Evolutionary conservation across 1,284 basidiomycete genomes (phyloP).

Genomic region (Puccinia polysora): DNA sequence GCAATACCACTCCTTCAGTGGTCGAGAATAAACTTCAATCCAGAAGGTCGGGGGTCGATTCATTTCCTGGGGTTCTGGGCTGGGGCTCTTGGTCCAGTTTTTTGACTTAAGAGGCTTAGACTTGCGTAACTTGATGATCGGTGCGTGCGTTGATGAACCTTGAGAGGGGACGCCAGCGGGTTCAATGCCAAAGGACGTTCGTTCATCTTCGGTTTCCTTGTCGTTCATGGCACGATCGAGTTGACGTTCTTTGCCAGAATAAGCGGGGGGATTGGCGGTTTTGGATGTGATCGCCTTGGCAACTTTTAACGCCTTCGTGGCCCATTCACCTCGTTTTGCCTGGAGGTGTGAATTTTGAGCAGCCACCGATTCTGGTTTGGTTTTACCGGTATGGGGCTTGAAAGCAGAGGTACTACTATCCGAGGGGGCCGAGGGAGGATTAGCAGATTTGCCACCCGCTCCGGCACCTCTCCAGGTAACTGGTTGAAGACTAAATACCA

Average conservation of each 20-base stretch:
- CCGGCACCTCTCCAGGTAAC: conserved; percentile 67
- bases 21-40: conserved; percentile 92
- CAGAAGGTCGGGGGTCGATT: conserved; percentile 80
- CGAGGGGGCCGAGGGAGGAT: not conserved
- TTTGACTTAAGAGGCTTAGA: conserved; percentile 21
- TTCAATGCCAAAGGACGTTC: not conserved
- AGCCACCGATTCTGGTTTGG: conserved; percentile 17
- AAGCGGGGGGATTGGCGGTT: not conserved
- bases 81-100: conserved; percentile 41
- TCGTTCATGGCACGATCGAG: not conserved
- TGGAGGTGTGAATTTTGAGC: conserved; percentile 14
- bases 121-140: conserved; percentile 36
- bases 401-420: not conserved
- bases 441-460: conserved; percentile 29
- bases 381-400: not conserved
- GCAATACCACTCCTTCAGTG: conserved; percentile 85
- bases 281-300: conserved; percentile 21
- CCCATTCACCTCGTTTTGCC: conserved; percentile 30
- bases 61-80: conserved; percentile 32
- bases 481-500: conserved; percentile 84
- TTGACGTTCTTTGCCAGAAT: not conserved
- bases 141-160: conserved; percentile 7
- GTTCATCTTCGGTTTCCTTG: conserved; percentile 15
- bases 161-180: not conserved
- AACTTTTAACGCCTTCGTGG: conserved; percentile 27